These are phyloP conservation scores for Boletus insuetus DNA, from an alignment of 768 basidiomycete species.

Conservation along the genomic window DNA sequence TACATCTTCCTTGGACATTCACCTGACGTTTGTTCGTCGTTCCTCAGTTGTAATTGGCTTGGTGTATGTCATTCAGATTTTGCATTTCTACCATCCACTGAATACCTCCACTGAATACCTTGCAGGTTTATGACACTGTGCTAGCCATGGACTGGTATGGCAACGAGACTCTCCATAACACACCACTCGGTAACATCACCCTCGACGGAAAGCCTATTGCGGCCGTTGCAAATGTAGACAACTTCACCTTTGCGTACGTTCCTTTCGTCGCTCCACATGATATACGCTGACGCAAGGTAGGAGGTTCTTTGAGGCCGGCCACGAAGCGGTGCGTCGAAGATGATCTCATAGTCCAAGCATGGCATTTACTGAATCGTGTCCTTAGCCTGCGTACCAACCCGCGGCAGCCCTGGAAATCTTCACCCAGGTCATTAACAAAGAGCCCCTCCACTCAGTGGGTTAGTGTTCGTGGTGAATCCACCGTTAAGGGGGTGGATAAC, in stretches of 20 bases:
- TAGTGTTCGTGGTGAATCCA: no score
- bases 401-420: slow-evolving; percentile 28
- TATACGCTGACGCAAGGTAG: slow-evolving; percentile 26
- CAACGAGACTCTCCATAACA: slow-evolving; percentile 37
- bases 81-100: not conserved
- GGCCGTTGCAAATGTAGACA: slow-evolving; percentile 61
- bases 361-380: not conserved
- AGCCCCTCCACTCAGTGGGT: slow-evolving; percentile 51
- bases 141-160: slow-evolving; percentile 51
- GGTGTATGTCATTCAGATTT: slow-evolving; percentile 31
- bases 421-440: slow-evolving; percentile 48
- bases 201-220: slow-evolving; percentile 51
- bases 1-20: not conserved
- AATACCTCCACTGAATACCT: not conserved
- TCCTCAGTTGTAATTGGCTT: slow-evolving; percentile 20
- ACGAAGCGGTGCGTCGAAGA: slow-evolving; percentile 52
- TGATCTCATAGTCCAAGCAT: not conserved
- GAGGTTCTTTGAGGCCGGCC: slow-evolving; percentile 55
- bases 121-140: slow-evolving; percentile 34
- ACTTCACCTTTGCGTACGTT: slow-evolving; percentile 65
- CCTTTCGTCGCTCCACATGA: not conserved
- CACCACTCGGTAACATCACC: slow-evolving; percentile 53
- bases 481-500: not conserved
- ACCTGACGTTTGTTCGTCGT: slow-evolving; percentile 3
- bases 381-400: slow-evolving; percentile 40